A percentile compares a stretch with the other conserved stretches of the same genome.
Evolutionary conservation across 2,329 filamentous ascomycete genomes (phyloP).

Genomic region (Epichloe elymi): DNA sequence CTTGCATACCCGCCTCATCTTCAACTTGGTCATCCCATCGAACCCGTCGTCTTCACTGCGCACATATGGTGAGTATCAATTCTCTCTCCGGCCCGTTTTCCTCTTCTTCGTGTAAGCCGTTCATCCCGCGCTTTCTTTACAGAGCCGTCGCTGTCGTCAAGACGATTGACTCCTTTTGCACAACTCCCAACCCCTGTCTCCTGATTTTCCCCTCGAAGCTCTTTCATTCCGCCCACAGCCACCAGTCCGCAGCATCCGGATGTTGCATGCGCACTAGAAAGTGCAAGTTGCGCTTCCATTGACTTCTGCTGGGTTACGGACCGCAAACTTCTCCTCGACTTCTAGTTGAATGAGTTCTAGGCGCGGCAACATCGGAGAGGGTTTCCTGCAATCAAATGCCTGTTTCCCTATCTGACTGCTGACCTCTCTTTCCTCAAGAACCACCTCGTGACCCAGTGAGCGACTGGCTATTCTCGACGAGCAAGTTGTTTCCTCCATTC

Average conservation of each 20-base stretch:
- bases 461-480: background rate
- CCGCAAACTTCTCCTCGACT: background rate
- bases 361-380: background rate
- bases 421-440: conserved; percentile 2
- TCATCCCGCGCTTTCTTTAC: background rate
- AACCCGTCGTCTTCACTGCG: background rate
- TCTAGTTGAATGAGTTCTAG: background rate
- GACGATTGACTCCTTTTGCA: background rate
- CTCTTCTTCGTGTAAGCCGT: background rate
- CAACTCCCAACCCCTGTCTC: background rate
- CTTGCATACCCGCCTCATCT: background rate
- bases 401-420: background rate
- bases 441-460: background rate
- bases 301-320: background rate
- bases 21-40: background rate
- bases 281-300: background rate
- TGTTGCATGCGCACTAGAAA: background rate
- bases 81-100: background rate
- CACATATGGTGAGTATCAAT: conserved; percentile 2
- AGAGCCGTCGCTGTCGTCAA: background rate
- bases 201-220: background rate
- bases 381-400: background rate
- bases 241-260: background rate
- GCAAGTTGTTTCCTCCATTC: background rate
- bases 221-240: background rate